Conservation (phyloP, 176 grass and related monocot genomes). For the Calamus simplicifolius region DNA sequence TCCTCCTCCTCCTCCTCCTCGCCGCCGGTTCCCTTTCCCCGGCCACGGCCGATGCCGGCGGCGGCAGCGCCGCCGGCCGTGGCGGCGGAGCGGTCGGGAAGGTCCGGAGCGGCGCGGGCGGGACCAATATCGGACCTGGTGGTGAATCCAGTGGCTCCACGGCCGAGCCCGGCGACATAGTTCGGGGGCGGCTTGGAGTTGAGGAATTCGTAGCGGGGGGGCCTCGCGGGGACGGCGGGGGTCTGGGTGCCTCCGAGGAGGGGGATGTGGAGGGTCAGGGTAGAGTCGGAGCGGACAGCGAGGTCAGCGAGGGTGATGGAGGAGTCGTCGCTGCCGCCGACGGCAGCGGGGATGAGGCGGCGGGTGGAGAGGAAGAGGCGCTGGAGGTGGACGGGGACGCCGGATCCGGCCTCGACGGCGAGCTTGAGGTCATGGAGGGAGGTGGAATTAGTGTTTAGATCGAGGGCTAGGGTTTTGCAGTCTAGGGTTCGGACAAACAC, state of each 20-base stretch:
- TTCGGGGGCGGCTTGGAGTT: constrained; percentile 81
- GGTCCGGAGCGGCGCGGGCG: constrained; percentile 76
- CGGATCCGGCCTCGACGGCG: constrained; percentile 12
- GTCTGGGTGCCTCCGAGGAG: constrained; percentile 47
- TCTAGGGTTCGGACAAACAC: constrained; percentile 39
- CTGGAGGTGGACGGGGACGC: constrained; percentile 19
- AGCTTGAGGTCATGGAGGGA: constrained; percentile 27
- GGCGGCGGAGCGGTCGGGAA: constrained; percentile 68
- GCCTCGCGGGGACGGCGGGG: constrained; percentile 23
- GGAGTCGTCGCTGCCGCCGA: constrained; percentile 2
- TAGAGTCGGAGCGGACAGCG: constrained; percentile 18
- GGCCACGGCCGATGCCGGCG: constrained; percentile 44
- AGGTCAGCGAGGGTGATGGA: constrained; percentile 14
- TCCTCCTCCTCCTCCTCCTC: constrained; percentile 66
- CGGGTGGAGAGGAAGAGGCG: constrained; percentile 38
- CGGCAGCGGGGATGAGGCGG: constrained; percentile 18
- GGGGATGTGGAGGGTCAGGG: constrained; percentile 18
- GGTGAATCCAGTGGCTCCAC: constrained; percentile 93
- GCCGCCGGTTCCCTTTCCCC: constrained; percentile 60
- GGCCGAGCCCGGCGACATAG: constrained; percentile 82
- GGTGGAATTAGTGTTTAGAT: constrained; percentile 26
- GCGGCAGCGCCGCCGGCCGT: constrained; percentile 16
- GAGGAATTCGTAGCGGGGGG: constrained; percentile 69
- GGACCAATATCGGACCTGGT: constrained; percentile 88
- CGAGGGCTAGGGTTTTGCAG: constrained; percentile 30